Evolutionary conservation across 2,329 filamentous ascomycete genomes (phyloP), one percentile per base, ranked within the genome.

Genomic region (Aschersonia sp.): DNA sequence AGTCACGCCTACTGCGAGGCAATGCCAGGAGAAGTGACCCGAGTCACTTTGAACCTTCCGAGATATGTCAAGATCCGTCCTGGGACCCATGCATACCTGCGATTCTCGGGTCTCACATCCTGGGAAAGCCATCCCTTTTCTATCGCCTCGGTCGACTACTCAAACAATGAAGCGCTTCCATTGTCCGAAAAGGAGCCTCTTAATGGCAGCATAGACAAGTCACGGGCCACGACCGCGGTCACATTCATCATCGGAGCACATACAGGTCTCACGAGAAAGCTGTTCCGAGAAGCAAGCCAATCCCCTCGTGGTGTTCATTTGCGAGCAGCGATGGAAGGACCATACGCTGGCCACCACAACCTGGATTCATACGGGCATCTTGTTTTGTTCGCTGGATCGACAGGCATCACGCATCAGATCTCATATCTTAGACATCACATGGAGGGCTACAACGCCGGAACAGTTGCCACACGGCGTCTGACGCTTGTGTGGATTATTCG

Each of bases 331-430:
- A 79, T 94, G 51, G 92, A 97, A 66, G 92, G 92, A 0, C 90
- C 92, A 1, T 97, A 97, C 61, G 83, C 79, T 5, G 83, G 82
- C 41, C 83, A 87, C 59, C 84, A 95, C 65, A 81, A 80, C 51
- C 81, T 97, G 53, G 82, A 88, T 64, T 95, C 89, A 6, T 97
- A 95, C 64, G 90, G 92, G 40, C 92, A 94, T 42, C 81, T 83
- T 43, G 77, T 98, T 52, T 81, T 98, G 48, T 88, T 95, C 60
- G 89, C 90, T 10, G 89, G 88, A 48, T 87, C 90, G 49, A 88
- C 92, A 5, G 92, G 92, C 52, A 97, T 98, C 66, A 95, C 90
- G 1, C 90, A 97, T 63, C 88, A 94, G 62, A 78, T 97, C 32
- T 86, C 88, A 35, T 94, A 94, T 62, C 76, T 95, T 7, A 82